A percentile compares a stretch with the other conserved stretches of the same genome.
phyloP scores from a whole-genome alignment of 305 asterid species.

The Fraxinus xanthoxyloides region DNA sequence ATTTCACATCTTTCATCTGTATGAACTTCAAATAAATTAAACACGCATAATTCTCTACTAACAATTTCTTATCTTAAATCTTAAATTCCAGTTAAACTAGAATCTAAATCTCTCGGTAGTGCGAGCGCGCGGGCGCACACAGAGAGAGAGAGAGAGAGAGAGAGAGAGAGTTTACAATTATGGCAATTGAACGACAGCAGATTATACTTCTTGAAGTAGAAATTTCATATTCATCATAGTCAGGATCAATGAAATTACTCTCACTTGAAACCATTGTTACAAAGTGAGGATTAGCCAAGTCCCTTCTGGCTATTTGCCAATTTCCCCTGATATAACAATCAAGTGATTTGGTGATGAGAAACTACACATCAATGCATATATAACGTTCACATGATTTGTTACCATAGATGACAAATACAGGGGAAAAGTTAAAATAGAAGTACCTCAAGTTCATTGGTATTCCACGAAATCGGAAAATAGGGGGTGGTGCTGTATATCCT shows the following conservation, averaged over 20 bases:
- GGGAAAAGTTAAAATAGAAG: neutral
- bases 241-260: constrained; percentile 46
- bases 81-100: neutral
- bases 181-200: constrained; percentile 73
- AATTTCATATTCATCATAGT: constrained; percentile 53
- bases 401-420: neutral
- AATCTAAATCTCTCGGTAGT: neutral
- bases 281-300: constrained; percentile 62
- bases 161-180: constrained; percentile 54
- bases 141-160: constrained; percentile 4
- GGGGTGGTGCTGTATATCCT: constrained; percentile 94
- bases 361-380: neutral
- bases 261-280: constrained; percentile 77
- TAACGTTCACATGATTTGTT: neutral
- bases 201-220: constrained; percentile 68
- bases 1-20: neutral
- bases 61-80: neutral
- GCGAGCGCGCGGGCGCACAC: neutral
- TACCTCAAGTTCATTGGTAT: constrained; percentile 86
- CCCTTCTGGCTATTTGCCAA: constrained; percentile 87
- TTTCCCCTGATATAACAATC: constrained; percentile 60
- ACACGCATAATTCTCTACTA: neutral
- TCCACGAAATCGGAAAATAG: constrained; percentile 71
- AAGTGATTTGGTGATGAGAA: constrained; percentile 14
- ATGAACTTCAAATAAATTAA: neutral